Evolutionary conservation across 805 yeast species (phyloP).

Genomic region (Novakomyces olei): DNA sequence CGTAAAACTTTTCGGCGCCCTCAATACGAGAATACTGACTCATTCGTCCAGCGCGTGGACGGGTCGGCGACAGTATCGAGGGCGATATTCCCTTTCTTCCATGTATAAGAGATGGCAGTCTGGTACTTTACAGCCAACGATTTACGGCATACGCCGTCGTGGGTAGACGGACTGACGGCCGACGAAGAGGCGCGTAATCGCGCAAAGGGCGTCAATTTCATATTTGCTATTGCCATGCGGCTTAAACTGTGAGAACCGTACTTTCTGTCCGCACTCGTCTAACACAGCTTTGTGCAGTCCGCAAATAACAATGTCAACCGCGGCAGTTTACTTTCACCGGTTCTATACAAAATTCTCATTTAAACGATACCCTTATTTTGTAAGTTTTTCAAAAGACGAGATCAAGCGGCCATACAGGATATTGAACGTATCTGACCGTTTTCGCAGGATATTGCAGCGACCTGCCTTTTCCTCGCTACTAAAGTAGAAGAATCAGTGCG

Average conservation of each 20-base stretch:
- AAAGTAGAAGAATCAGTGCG: slow-evolving; percentile 33
- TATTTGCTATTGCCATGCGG: slow-evolving; percentile 23
- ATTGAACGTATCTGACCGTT: background rate
- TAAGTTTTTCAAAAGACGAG: slow-evolving; percentile 8
- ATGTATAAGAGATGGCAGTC: no score
- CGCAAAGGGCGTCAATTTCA: slow-evolving; percentile 27
- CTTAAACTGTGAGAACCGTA: slow-evolving; percentile 16
- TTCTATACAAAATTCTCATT: slow-evolving; percentile 28
- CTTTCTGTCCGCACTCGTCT: background rate
- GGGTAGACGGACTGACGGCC: slow-evolving; percentile 16
- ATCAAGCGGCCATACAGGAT: background rate
- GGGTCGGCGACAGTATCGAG: no score
- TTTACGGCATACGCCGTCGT: slow-evolving; percentile 16
- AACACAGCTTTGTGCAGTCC: slow-evolving; percentile 14
- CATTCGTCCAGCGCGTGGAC: no score
- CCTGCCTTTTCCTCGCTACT: slow-evolving; percentile 29
- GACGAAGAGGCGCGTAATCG: slow-evolving; percentile 23
- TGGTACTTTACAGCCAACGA: slow-evolving; percentile 10
- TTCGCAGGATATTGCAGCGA: slow-evolving; percentile 29
- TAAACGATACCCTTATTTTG: slow-evolving; percentile 23
- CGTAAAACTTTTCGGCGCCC: no score
- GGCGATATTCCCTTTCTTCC: no score
- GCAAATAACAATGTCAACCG: slow-evolving; percentile 26
- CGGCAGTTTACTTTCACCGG: slow-evolving; percentile 27
- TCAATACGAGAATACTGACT: no score